phyloP scores from a whole-genome alignment of 202 grass and related monocot species.

The Panicum hallii region DNA sequence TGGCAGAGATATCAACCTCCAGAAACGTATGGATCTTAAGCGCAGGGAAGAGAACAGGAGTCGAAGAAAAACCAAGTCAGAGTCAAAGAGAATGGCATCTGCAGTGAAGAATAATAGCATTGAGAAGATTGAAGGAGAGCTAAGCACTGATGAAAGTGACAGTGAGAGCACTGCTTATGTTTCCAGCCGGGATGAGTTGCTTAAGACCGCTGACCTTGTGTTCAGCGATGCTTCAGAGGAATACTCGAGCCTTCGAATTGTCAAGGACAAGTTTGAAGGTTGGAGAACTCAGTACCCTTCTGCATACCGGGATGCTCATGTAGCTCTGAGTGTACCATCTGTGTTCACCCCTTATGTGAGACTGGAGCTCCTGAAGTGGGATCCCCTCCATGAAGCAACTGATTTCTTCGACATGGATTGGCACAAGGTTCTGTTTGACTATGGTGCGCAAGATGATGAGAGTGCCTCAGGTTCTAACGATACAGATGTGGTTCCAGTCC shows the following conservation, averaged over 20 bases:
- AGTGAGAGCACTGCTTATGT: conserved; percentile 80
- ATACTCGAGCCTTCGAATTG: conserved; percentile 81
- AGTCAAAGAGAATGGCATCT: conserved; percentile 73
- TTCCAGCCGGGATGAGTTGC: conserved; percentile 80
- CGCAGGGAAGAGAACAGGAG: conserved; percentile 78
- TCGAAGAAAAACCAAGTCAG: conserved; percentile 60
- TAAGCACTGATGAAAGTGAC: conserved; percentile 99
- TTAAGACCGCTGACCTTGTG: conserved; percentile 72
- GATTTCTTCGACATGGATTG: conserved; percentile 87
- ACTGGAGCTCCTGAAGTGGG: conserved; percentile 95
- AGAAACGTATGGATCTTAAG: conserved; percentile 73
- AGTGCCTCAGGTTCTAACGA: conserved; percentile 49
- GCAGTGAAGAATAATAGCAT: conserved; percentile 46
- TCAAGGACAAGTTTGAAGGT: conserved; percentile 93
- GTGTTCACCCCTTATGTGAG: conserved; percentile 84
- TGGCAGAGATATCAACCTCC: conserved; percentile 85
- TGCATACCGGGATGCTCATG: conserved; percentile 86
- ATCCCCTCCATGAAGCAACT: conserved; percentile 69
- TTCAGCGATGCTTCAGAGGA: conserved; percentile 94
- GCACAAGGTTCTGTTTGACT: conserved; percentile 74
- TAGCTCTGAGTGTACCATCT: conserved; percentile 68
- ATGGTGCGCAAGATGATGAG: conserved; percentile 51
- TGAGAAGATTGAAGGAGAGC: conserved; percentile 81
- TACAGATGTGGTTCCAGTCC: conserved; percentile 63
- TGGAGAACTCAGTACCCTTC: conserved; percentile 76